Evolutionary conservation across 2,329 filamentous ascomycete genomes (phyloP).

Genomic region (Colletotrichum orchidophilum): DNA sequence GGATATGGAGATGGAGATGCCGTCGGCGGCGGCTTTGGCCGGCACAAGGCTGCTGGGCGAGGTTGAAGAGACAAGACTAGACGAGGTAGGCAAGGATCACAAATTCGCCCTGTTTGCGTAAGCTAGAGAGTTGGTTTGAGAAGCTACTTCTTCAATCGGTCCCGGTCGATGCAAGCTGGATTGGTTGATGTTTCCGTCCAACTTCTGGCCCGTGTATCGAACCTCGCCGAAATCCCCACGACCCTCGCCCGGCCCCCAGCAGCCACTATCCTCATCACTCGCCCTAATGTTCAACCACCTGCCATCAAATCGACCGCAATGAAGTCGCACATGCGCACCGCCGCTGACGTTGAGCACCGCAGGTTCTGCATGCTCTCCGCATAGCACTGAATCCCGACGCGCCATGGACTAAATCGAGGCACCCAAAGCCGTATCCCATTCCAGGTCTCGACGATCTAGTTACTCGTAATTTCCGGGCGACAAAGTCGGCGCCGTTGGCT

Average conservation of each 20-base stretch:
- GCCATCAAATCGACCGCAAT: neutral
- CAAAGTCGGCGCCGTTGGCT: slow-evolving; percentile 56
- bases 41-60: slow-evolving; percentile 63
- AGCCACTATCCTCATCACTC: neutral
- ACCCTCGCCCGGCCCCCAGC: slow-evolving; percentile 34
- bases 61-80: slow-evolving; percentile 65
- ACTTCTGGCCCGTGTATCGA: neutral
- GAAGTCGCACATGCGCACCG: neutral
- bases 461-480: slow-evolving; percentile 56
- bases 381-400: slow-evolving; percentile 14
- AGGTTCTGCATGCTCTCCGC: slow-evolving; percentile 43
- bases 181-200: slow-evolving; percentile 15
- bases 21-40: slow-evolving; percentile 49
- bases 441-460: slow-evolving; percentile 57
- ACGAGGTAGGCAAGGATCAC: slow-evolving; percentile 60
- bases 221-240: slow-evolving; percentile 37
- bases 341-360: slow-evolving; percentile 32
- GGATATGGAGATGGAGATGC: slow-evolving; percentile 39
- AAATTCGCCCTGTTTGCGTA: neutral
- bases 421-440: slow-evolving; percentile 50
- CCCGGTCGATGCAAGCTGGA: neutral
- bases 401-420: slow-evolving; percentile 15
- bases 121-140: neutral
- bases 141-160: neutral
- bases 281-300: neutral